These are phyloP conservation scores for Alternaria triticimaculans DNA, from an alignment of 2,329 filamentous ascomycete genomes.

Conservation along the genomic window DNA sequence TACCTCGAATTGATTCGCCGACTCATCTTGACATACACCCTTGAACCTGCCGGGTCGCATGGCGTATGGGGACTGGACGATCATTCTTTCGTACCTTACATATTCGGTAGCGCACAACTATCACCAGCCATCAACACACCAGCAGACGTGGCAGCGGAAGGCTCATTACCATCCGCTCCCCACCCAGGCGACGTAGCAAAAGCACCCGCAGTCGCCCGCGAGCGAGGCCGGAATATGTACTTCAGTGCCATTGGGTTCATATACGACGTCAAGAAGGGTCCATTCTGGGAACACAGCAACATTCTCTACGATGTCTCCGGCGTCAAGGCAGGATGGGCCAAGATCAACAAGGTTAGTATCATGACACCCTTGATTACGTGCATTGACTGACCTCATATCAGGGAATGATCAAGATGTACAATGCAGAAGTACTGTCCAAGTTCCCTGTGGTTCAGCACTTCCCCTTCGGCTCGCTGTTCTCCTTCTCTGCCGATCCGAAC, in stretches of 20 bases:
- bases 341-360: constrained; percentile 74
- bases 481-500: constrained; percentile 55
- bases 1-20: constrained; percentile 82
- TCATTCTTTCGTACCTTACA: constrained; percentile 91
- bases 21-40: constrained; percentile 86
- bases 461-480: constrained; percentile 58
- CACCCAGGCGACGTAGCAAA: constrained; percentile 70
- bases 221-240: constrained; percentile 69
- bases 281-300: constrained; percentile 93
- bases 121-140: constrained; percentile 71
- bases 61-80: constrained; percentile 99
- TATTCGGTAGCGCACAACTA: constrained; percentile 92
- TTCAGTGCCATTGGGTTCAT: constrained; percentile 97
- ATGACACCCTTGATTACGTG: neutral
- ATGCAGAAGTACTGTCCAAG: constrained; percentile 93
- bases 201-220: constrained; percentile 48
- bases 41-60: constrained; percentile 94
- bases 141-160: constrained; percentile 72
- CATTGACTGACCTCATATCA: constrained; percentile 37
- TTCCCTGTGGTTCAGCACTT: constrained; percentile 99
- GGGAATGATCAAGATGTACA: constrained; percentile 99
- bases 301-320: constrained; percentile 95
- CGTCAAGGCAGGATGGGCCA: constrained; percentile 88
- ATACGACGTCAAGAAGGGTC: constrained; percentile 93
- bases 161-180: constrained; percentile 72